These are phyloP conservation scores for Parafenestella ontariensis DNA, from an alignment of 2,329 filamentous ascomycete genomes.

Conservation along the genomic window DNA sequence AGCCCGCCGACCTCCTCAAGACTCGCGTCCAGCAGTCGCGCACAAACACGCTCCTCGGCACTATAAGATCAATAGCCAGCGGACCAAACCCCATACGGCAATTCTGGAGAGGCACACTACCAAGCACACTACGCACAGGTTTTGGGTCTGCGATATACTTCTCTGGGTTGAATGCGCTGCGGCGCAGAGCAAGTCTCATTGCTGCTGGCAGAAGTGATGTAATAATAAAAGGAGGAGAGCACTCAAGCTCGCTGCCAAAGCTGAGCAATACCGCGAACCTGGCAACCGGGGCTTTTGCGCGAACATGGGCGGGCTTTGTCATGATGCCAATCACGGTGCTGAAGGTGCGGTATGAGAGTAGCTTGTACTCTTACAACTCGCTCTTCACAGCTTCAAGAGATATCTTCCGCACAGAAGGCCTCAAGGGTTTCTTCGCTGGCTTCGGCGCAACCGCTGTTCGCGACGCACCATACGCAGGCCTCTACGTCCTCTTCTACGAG, in stretches of 20 bases:
- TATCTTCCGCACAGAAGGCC: conserved; percentile 75
- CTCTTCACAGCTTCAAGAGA: conserved; percentile 75
- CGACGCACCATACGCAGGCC: conserved; percentile 94
- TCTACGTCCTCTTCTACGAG: conserved; percentile 96
- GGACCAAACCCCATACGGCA: conserved; percentile 71
- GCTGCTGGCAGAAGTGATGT: conserved; percentile 23
- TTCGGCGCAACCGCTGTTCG: conserved; percentile 92
- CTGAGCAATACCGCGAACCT: conserved; percentile 87
- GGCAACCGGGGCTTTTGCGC: conserved; percentile 80
- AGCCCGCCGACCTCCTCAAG: conserved; percentile 95
- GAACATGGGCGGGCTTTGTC: conserved; percentile 85
- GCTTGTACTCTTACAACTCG: conserved; percentile 81
- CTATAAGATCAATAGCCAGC: conserved; percentile 72
- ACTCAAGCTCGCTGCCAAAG: conserved; percentile 78
- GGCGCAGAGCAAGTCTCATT: conserved; percentile 65
- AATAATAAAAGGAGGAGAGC: conserved; percentile 21
- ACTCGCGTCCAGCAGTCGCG: conserved; percentile 92
- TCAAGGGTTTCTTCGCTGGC: conserved; percentile 88
- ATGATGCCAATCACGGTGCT: conserved; percentile 97
- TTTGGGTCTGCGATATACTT: conserved; percentile 96
- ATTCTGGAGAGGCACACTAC: conserved; percentile 92
- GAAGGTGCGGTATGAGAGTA: conserved; percentile 95
- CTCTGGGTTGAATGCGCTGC: conserved; percentile 81
- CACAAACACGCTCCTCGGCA: conserved; percentile 69
- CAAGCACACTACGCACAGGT: conserved; percentile 91